Evolutionary conservation across 2,329 filamentous ascomycete genomes (phyloP).

Genomic region (Ophiostoma piceae): DNA sequence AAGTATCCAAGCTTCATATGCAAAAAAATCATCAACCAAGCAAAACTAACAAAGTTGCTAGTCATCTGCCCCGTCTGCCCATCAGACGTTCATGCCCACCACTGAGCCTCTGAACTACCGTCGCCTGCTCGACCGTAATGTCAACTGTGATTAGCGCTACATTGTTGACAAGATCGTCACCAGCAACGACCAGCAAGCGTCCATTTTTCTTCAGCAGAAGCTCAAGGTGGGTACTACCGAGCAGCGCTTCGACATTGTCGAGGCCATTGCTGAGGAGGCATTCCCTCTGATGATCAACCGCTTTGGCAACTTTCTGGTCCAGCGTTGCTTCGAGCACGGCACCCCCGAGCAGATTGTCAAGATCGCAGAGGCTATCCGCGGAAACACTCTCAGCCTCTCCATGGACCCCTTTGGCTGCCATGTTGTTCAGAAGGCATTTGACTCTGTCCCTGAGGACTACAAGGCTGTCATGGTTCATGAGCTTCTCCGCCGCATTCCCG

Average conservation of each 20-base stretch:
- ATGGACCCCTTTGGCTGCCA: constrained; percentile 99
- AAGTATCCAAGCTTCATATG: constrained; percentile 28
- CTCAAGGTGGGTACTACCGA: constrained; percentile 92
- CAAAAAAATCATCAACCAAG: neutral
- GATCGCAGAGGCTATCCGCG: constrained; percentile 89
- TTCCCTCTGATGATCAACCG: constrained; percentile 97
- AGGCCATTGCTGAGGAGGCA: constrained; percentile 89
- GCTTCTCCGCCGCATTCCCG: constrained; percentile 85
- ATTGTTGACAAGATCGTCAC: constrained; percentile 99
- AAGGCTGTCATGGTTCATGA: constrained; percentile 99
- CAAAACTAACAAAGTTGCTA: neutral
- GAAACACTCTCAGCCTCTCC: constrained; percentile 86
- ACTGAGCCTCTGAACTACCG: constrained; percentile 95
- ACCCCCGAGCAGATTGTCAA: constrained; percentile 90
- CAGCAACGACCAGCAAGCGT: constrained; percentile 98
- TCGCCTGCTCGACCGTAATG: constrained; percentile 86
- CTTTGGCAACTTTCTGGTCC: constrained; percentile 96
- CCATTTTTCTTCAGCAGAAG: constrained; percentile 98
- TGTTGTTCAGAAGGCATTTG: constrained; percentile 97
- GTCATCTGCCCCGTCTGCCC: constrained; percentile 38
- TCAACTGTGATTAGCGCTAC: constrained; percentile 98
- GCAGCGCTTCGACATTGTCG: constrained; percentile 95
- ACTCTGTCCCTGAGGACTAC: constrained; percentile 94
- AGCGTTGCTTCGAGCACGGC: constrained; percentile 97
- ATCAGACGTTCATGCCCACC: constrained; percentile 74